These are phyloP conservation scores for Saccharomycopsis fermentans DNA, from an alignment of 805 yeast species.

Conservation along the genomic window DNA sequence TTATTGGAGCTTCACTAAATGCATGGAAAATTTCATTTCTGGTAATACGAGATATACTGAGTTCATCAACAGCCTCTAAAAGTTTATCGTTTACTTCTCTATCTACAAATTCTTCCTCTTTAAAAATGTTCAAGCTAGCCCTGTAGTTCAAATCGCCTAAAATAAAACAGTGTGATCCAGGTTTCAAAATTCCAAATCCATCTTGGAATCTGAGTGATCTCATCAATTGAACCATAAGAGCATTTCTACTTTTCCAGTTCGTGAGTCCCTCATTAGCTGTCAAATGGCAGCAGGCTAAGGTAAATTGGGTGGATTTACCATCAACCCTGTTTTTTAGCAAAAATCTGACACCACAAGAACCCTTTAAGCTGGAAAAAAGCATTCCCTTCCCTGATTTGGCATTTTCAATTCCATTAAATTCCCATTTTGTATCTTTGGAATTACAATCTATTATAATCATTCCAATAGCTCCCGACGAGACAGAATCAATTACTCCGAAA, in stretches of 20 bases:
- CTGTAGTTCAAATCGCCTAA: slow-evolving; percentile 87
- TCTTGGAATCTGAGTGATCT: slow-evolving; percentile 49
- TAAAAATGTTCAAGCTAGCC: slow-evolving; percentile 26
- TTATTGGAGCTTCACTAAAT: slow-evolving; percentile 54
- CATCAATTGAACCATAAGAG: slow-evolving; percentile 40
- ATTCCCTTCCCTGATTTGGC: slow-evolving; percentile 45
- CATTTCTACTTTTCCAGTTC: slow-evolving; percentile 39
- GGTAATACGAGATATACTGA: slow-evolving; percentile 24
- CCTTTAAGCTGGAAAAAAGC: slow-evolving; percentile 57
- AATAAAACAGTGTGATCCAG: slow-evolving; percentile 50
- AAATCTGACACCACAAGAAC: slow-evolving; percentile 58
- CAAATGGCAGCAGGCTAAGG: slow-evolving; percentile 64
- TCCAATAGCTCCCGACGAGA: slow-evolving; percentile 51
- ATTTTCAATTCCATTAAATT: slow-evolving; percentile 22
- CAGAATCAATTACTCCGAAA: slow-evolving; percentile 34
- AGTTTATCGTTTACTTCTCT: not conserved
- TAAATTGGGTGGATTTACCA: slow-evolving; percentile 27
- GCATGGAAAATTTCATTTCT: slow-evolving; percentile 45
- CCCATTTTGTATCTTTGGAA: slow-evolving; percentile 5
- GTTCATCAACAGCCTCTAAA: slow-evolving; percentile 29
- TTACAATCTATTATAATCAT: slow-evolving; percentile 34
- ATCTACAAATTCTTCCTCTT: not conserved
- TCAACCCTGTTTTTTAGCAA: slow-evolving; percentile 21
- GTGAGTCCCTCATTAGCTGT: slow-evolving; percentile 65
- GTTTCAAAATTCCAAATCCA: slow-evolving; percentile 42